Evolutionary conservation across 306 rosid species (phyloP), one percentile per base, ranked within the genome.

Genomic region (Crotalaria pallida): DNA sequence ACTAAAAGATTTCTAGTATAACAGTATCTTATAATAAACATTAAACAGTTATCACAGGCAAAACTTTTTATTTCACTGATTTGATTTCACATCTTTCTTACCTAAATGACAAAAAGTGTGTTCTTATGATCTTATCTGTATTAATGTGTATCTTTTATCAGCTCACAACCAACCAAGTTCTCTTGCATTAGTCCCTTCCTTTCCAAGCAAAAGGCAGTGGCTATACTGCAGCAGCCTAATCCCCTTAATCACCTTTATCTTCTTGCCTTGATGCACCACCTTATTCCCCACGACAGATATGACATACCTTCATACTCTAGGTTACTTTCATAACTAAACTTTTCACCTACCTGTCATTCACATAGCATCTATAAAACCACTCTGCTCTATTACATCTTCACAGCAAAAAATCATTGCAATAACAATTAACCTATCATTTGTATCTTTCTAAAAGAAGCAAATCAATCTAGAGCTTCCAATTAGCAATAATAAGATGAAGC

Each of bases 361-460:
- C 52, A 44, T 72, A 13, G 15, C 76, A 60, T 48, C 68, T 72
- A 78, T 81, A 83, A 81, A 78, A 62, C 0, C 65, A 63, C 12
- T 59, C 19, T 47, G 41, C 41, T 51, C 38, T 49, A 49, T 13
- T 24, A 21, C 53, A 36, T 22, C 18, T 49, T 21, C 69, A 16
- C 55, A 45, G 1, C 83, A 73, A 82, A 33, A 48, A 67, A 52
- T 65, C 58, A 40, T 22, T 27, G 50, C 69, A 21, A 43, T 10
- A 71, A 17, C 47, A 72, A 24, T 43, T 65, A 27, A 51, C 57
- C 63, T 22, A 31, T 63, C 55, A 33, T 70, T 65, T 65, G 40
- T 56, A 34, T 16, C 17, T 57, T 71, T 53, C 21, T 27, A 44
- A 24, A 60, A 68, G 31, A 71, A 22, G 9, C 26, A 61, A 34